phyloP scores from a whole-genome alignment of 805 yeast genomes.

The Starmerella lactis-condensi region DNA sequence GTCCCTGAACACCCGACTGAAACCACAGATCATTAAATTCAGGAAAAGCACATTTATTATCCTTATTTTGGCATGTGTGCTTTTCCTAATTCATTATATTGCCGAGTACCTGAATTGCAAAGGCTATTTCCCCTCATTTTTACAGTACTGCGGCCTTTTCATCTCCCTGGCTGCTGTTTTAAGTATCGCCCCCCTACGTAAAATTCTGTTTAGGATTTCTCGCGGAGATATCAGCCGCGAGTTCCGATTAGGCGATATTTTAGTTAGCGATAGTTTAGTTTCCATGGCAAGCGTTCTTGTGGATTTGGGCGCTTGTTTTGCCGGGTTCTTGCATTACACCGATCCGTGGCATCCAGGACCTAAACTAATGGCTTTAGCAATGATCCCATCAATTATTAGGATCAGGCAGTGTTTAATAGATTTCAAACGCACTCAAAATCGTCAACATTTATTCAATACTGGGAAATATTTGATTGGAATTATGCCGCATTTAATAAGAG shows the following conservation, averaged over 20 bases:
- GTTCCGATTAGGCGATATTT: conserved; percentile 53
- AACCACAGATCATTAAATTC: no score
- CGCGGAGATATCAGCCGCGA: conserved; percentile 42
- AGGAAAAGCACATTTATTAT: no score
- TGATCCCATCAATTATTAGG: conserved; percentile 55
- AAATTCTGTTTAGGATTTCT: conserved; percentile 32
- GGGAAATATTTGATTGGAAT: conserved; percentile 36
- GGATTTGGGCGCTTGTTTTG: conserved; percentile 42
- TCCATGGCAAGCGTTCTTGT: conserved; percentile 62
- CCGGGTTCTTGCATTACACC: conserved; percentile 7
- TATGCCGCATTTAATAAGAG: conserved; percentile 11
- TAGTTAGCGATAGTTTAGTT: conserved; percentile 67
- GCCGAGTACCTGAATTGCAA: no score
- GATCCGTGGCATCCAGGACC: conserved; percentile 7
- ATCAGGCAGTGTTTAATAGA: conserved; percentile 69
- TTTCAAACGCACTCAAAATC: conserved; percentile 32
- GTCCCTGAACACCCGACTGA: no score
- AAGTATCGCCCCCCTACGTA: no score
- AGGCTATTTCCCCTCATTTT: no score
- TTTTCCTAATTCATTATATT: no score
- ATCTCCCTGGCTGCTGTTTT: no score
- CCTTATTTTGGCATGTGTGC: no score
- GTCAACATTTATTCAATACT: conserved; percentile 48
- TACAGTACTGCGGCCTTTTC: no score
- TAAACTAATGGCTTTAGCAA: conserved; percentile 20